Evolutionary conservation across 768 basidiomycete genomes (phyloP).

Genomic region (Leccinum subtestaceum): DNA sequence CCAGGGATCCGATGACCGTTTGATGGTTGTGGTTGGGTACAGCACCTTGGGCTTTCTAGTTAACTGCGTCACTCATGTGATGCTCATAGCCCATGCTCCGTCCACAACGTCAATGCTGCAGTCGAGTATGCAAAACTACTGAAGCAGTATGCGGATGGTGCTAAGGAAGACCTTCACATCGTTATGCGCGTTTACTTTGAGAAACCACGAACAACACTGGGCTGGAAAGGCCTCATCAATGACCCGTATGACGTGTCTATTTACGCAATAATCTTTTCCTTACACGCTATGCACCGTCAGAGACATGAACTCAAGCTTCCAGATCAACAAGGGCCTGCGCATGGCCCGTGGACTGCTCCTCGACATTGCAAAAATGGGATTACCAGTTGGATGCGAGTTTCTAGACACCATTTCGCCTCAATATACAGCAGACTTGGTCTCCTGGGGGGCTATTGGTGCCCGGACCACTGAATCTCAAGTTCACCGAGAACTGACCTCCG

Average conservation of each 20-base stretch:
- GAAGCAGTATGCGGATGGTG: constrained; percentile 72
- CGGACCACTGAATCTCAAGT: constrained; percentile 92
- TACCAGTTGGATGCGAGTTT: constrained; percentile 97
- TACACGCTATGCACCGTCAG: constrained; percentile 6
- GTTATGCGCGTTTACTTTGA: constrained; percentile 99
- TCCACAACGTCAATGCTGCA: constrained; percentile 85
- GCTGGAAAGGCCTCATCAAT: constrained; percentile 99
- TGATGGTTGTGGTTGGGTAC: constrained; percentile 89
- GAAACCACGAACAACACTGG: constrained; percentile 92
- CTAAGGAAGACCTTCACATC: constrained; percentile 85
- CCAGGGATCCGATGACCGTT: constrained; percentile 84
- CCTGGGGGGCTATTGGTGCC: constrained; percentile 96
- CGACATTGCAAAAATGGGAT: constrained; percentile 84
- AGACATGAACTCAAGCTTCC: constrained; percentile 87
- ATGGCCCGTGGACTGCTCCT: constrained; percentile 83
- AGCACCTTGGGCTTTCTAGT: constrained; percentile 16
- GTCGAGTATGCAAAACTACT: constrained; percentile 83
- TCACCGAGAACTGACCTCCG: constrained; percentile 83
- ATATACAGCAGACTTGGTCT: constrained; percentile 89
- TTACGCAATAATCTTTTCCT: background rate
- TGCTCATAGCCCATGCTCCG: constrained; percentile 78
- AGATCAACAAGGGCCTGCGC: constrained; percentile 94
- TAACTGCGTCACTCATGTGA: constrained; percentile 5
- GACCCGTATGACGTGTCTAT: constrained; percentile 55
- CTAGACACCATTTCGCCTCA: constrained; percentile 77